Base-by-base conservation (phyloP, 805 yeast species). In the Metschnikowia drakensbergensis region DNA sequence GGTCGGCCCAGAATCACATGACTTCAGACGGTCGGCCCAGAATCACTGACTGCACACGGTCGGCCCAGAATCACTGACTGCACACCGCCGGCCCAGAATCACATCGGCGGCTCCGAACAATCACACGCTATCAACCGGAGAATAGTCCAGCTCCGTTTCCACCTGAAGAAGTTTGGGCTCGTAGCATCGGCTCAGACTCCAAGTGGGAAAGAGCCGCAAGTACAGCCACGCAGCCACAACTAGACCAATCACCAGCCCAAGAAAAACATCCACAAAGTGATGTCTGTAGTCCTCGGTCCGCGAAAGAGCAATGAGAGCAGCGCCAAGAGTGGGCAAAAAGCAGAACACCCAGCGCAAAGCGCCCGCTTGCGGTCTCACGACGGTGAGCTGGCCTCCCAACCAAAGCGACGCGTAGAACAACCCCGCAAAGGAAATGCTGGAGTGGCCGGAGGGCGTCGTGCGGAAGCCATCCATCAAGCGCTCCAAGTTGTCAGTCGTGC, bases 211-310 rank as follows among this genome's bases (percentile, higher is more conserved):
- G 37, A 75, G 65, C 32, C 84, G 67, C 55, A 75, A 64, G 55
- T 83, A 84, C 26, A 79, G 68, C 75, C 80, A 75, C 65, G 67
- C 69, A 0, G 91, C 92, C 31, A 84, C 66, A 2, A 70, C 50
- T 4, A 68, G 53, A 1, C 99, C 99, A 3, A 92, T 61, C 1
- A 72, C 13, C 28, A 86, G 72, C 3, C 99, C 99, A 11, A 84
- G 60, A 1, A 86, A 57, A 1, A 94, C 85, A 65, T 92, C 99
- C 13, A 87, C 72, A 61, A 88, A 89, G 67, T 92, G 98, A 62
- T 92, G 99, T 63, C 97, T 77, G 67, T 91, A 91, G 67, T 92
- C 99, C 59, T 86, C 85, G 0, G 96, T 88, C 58, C 99, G 78
- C 35, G 94, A 82, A 39, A 88, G 66, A 0, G 97, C 98, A 56